Percentiles rank a stretch among this genome's conserved stretches.
Evolutionary conservation across 352 stramenopile species (phyloP).

Genomic region (Globisporangium parvum): DNA sequence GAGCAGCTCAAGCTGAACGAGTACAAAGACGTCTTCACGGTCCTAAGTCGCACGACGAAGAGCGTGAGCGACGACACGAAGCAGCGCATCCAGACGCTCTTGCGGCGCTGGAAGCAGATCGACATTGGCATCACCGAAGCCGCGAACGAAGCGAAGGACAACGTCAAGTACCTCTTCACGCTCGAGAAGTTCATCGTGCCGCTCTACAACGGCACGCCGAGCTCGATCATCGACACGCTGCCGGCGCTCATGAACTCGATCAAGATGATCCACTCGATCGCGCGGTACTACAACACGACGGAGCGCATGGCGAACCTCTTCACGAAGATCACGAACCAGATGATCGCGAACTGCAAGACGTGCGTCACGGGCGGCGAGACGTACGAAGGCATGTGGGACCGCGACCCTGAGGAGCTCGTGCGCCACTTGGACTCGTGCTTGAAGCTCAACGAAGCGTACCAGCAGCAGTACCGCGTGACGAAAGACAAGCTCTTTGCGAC

Average conservation of each 20-base stretch:
- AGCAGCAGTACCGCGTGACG: conserved; percentile 97
- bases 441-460: conserved; percentile 97
- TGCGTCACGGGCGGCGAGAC: conserved; percentile 86
- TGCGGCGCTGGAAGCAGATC: conserved; percentile 97
- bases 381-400: conserved; percentile 92
- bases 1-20: conserved; percentile 98
- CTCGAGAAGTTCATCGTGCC: conserved; percentile 95
- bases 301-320: conserved; percentile 97
- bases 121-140: conserved; percentile 98
- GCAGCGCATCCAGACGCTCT: conserved; percentile 90
- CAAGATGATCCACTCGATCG: conserved; percentile 99
- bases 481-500: conserved; percentile 96
- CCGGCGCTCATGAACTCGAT: conserved; percentile 98
- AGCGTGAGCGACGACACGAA: conserved; percentile 87
- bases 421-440: conserved; percentile 93
- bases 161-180: conserved; percentile 98
- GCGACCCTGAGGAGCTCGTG: conserved; percentile 94
- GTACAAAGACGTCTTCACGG: conserved; percentile 92
- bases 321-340: conserved; percentile 98
- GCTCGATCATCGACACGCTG: conserved; percentile 97
- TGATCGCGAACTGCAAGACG: conserved; percentile 97
- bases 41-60: conserved; percentile 85
- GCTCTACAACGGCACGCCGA: conserved; percentile 89
- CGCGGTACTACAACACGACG: conserved; percentile 98
- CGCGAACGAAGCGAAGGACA: conserved; percentile 98